Base-by-base conservation (phyloP, 305 asterid species). In the Andrographis paniculata region DNA sequence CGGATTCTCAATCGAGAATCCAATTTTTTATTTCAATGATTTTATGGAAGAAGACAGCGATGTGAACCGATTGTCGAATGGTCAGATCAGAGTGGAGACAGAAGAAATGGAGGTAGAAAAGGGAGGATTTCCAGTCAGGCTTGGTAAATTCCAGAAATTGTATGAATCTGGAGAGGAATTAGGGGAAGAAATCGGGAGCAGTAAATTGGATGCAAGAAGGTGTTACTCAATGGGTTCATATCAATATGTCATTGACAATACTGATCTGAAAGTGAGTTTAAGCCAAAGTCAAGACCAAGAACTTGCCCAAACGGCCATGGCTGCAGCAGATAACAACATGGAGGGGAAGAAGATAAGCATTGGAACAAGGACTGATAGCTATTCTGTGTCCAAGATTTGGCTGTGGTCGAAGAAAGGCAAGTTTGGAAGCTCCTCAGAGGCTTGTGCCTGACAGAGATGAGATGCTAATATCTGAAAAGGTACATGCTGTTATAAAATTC, bases 321-420 rank as follows among this genome's bases (percentile, higher is more conserved):
- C 8, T 9, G 38, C 8, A 2, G 14, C n/a, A 12, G 11, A 4
- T 12, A 10, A 33, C 38, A 33, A 12, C 11, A 8, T 33, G 7
- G 74, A 78, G 14, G 93, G 95, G 57, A 80, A 80, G 73, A 78
- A 67, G 72, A 67, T 84, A 38, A 41, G 70, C 28, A 54, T 70
- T 47, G 87, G 85, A 42, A 63, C 79, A 8, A 83, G 75, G 66
- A 69, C 77, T 1, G 94, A 83, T 65, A 84, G 95, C 64, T 84
- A 69, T 59, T 84, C 95, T 15, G 76, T 84, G 53, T 84, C 93
- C 61, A 80, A 84, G 75, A 84, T 84, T 52, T 84, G 95, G 95
- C 63, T 80, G 28, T 80, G 95, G 95, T 74, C 93, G 8, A 78
- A 74, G 62, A 84, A 73, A 67, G 77, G 72, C 16, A 78, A 64